A percentile compares a stretch with the other conserved stretches of the same genome.
Evolutionary conservation across 2,329 filamentous ascomycete species (phyloP).

Genomic region (Aspergillus sp.): DNA sequence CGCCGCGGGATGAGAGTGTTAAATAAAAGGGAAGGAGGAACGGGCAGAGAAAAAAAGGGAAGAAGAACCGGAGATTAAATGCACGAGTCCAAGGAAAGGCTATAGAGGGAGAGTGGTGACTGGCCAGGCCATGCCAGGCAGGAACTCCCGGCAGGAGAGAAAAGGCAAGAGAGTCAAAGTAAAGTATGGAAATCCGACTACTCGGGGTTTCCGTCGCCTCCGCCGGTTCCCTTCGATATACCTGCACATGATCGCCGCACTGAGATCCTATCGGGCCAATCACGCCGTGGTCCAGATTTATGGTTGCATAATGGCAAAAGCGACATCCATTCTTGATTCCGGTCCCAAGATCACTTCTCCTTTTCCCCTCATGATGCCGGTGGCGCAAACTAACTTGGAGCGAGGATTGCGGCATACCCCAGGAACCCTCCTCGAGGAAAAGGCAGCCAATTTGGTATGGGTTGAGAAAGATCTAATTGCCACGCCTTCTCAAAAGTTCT

Average conservation of each 20-base stretch:
- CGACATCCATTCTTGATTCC: not conserved
- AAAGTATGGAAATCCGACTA: constrained; percentile 7
- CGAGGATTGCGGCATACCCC: not conserved
- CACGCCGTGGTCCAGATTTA: not conserved
- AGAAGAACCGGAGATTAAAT: constrained; percentile 4
- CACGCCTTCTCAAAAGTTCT: constrained; percentile 4
- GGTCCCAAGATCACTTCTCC: not conserved
- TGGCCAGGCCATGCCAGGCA: constrained; percentile 3
- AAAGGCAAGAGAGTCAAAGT: constrained; percentile 3
- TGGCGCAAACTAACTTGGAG: not conserved
- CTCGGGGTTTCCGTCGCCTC: too few relatives aligned
- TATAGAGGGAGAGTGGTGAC: constrained; percentile 6
- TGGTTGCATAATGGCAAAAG: not conserved
- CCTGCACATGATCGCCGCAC: not conserved
- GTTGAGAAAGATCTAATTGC: constrained; percentile 6
- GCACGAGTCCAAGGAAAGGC: constrained; percentile 2
- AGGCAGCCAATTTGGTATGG: too few relatives aligned
- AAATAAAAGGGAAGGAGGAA: constrained; percentile 5
- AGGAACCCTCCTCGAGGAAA: not conserved
- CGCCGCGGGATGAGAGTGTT: not conserved
- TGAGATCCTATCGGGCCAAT: not conserved
- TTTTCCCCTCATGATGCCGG: not conserved
- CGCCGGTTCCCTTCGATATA: not conserved
- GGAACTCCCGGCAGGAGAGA: constrained; percentile 9
- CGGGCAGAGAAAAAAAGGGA: constrained; percentile 3